Base-by-base conservation (phyloP, 805 yeast genomes). In the Pichia ethanolica region DNA sequence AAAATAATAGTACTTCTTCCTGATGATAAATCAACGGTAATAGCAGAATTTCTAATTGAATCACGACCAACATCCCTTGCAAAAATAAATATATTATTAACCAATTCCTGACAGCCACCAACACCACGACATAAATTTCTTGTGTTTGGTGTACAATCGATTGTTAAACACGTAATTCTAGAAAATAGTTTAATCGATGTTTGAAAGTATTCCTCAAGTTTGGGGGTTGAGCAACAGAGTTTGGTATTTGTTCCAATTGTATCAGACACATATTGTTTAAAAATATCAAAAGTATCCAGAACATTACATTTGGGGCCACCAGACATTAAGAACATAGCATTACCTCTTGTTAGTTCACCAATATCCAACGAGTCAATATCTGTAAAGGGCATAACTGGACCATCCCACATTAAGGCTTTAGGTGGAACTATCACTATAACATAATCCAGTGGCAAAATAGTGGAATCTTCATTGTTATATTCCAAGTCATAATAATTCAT, bases 321-420 rank as follows among this genome's bases (percentile, higher is more conserved):
- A 51, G 82, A 87, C 0, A 87, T 74, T 1, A 88, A 76, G 46
- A 88, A 65, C 32, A 87, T 61, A 55, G 85, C 74, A 48, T 82
- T 79, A 3, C 95, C 93, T 10, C 78, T 79, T 51, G 74, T 77
- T n/a, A 86, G 69, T 49, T 81, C 83, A 27, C 79, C 71, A 4
- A 75, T 66, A 0, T 82, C 78, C 4, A 76, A 68, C 3, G 66
- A 60, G 10, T 69, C 73, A 12, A 79, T 63, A 12, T 73, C 71
- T 14, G 49, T 43, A 6, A 86, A 63, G 40, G 81, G 76, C 37
- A 82, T 74, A 54, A 85, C 81, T 14, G 78, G 74, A 5, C 97
- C 97, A 53, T 86, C 89, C 98, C 98, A 91, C 44, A 86, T 79
- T 66, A 90, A 76, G 0, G 97, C 95, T 58, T 87, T 87, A 3